Conservation (phyloP, 2,329 filamentous ascomycete genomes). For the Onygenales sp. region DNA sequence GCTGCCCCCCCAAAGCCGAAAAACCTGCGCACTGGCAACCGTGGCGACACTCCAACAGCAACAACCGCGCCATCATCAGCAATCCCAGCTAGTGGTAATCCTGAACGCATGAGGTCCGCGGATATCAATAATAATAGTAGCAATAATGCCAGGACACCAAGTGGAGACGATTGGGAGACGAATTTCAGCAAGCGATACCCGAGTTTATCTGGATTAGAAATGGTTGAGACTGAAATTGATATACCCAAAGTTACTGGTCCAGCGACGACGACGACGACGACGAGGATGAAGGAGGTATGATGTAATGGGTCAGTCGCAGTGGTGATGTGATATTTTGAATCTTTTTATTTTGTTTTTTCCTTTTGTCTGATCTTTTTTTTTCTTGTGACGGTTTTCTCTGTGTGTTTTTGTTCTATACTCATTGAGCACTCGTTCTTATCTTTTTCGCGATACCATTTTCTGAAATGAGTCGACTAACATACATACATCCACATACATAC, state of each 20-base stretch:
- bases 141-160: constrained; percentile 6
- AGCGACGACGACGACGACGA: constrained; percentile 11
- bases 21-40: constrained; percentile 41
- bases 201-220: constrained; percentile 73
- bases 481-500: not conserved
- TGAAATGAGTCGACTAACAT: not conserved
- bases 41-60: constrained; percentile 15
- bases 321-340: not conserved
- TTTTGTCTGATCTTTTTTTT: not conserved
- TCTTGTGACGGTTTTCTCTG: not conserved
- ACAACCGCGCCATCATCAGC: constrained; percentile 8
- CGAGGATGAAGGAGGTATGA: constrained; percentile 36
- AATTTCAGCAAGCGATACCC: constrained; percentile 82
- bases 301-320: too few relatives aligned
- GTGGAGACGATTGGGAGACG: constrained; percentile 51
- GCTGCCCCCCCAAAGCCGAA: constrained; percentile 53
- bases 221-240: constrained; percentile 64
- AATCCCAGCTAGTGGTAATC: constrained; percentile 21
- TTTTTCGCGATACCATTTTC: not conserved
- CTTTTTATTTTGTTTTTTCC: not conserved
- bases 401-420: not conserved
- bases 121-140: not conserved
- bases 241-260: constrained; percentile 17
- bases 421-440: not conserved
- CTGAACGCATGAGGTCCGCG: not conserved